These are phyloP conservation scores for Naegleria gruberi DNA, from an alignment of 208 protist genomes.

Conservation along the genomic window DNA sequence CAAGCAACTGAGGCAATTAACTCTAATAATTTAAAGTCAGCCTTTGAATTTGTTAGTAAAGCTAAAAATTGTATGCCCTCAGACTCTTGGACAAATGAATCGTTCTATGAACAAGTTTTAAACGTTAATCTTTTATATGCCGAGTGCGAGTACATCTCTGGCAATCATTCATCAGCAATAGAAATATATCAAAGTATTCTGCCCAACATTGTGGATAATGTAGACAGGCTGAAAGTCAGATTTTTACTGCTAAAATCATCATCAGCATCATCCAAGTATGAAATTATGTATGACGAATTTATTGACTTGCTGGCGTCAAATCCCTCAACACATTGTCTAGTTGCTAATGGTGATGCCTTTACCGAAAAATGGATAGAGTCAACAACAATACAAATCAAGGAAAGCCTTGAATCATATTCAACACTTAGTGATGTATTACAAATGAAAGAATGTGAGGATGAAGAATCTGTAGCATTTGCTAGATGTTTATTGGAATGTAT, in stretches of 20 bases:
- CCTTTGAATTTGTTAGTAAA: background rate
- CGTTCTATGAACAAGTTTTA: background rate
- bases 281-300: constrained; percentile 7
- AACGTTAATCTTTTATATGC: background rate
- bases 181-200: background rate
- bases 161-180: background rate
- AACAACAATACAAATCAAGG: background rate
- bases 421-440: background rate
- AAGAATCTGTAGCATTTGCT: background rate
- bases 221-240: background rate
- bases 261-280: background rate
- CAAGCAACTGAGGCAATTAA: background rate
- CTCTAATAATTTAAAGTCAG: background rate
- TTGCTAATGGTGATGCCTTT: background rate
- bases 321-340: background rate
- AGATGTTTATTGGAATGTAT: background rate
- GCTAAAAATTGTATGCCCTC: background rate
- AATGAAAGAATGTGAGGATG: background rate
- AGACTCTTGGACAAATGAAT: background rate
- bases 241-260: background rate
- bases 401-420: background rate
- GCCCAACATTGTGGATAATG: background rate
- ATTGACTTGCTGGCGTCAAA: background rate
- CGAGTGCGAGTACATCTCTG: background rate
- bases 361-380: background rate